Base-by-base conservation (phyloP, 306 rosid genomes). In the Prunus fruticosa region DNA sequence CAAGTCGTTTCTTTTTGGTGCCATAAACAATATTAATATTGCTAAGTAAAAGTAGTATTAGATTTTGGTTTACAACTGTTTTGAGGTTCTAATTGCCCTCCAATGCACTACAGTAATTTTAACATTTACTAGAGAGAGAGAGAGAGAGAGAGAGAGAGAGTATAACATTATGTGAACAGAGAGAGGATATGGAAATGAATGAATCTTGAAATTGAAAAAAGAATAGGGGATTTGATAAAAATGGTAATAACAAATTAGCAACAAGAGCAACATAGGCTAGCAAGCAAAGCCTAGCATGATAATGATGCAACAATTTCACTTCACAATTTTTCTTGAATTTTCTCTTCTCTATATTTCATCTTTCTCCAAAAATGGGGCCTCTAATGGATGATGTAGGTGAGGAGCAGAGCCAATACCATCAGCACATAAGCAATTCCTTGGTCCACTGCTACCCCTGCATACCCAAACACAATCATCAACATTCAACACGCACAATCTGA, bases 371-470 rank as follows among this genome's bases (percentile, higher is more conserved):
- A 52, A 46, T 22, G 15, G 19, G 2, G 32, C 27, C 50, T 20
- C 75, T 75, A 89, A 68, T 91, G 93, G 51, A 89, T 87, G 72
- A 91, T 82, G 76, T 87, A 91, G 72, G 93, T 91, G 43, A 91
- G 88, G 0, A 72, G 71, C 56, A 83, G 46, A 32, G 86, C 86
- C 25, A 83, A 45, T 28, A 72, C 45, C 83, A 83, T 79, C 4
- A 79, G 71, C 66, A 63, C 72, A 25, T 83, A 83, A 4, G 86
- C 86, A 67, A 83, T 75, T 75, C 83, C 86, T 75, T 79, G 86
- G 53, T 83, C 86, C 4, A 83, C 69, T 11, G 86, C 83, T 16
- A 75, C 76, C 63, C 86, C 86, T 79, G 83, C 75, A 75, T 8
- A 30, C 67, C 67, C 30, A 63, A 63, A 63, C 43, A 30, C 45